Evolutionary conservation across 768 basidiomycete species (phyloP).

Genomic region (Tubosaeta brunneosetosa): DNA sequence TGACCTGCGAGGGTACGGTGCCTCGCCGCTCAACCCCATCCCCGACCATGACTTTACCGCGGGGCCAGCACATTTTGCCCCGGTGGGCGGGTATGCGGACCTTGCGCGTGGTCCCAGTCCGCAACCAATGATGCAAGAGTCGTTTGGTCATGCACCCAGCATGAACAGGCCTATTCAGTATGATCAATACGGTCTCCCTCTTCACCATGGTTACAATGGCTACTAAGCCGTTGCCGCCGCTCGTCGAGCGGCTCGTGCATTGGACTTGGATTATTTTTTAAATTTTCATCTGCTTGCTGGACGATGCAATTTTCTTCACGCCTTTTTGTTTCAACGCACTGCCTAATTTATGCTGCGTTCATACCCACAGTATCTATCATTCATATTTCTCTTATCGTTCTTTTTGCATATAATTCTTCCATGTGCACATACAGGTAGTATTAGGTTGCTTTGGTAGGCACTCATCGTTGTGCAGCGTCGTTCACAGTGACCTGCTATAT

Average conservation of each 20-base stretch:
- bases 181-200: conserved; percentile 52
- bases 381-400: not conserved
- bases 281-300: conserved; percentile 28
- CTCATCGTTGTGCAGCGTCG: conserved; percentile 5
- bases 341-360: conserved; percentile 10
- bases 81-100: conserved; percentile 80
- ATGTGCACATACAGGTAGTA: not conserved
- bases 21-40: conserved; percentile 38
- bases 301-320: conserved; percentile 20
- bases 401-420: conserved; percentile 1
- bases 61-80: conserved; percentile 49
- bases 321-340: conserved; percentile 5
- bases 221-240: conserved; percentile 12
- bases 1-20: conserved; percentile 26
- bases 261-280: conserved; percentile 1
- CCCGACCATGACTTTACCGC: conserved; percentile 79
- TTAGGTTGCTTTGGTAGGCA: conserved; percentile 8
- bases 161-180: conserved; percentile 47
- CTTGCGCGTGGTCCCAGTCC: conserved; percentile 72
- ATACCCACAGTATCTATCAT: conserved; percentile 18
- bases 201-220: conserved; percentile 45
- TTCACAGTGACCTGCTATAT: not conserved
- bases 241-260: conserved; percentile 3
- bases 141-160: conserved; percentile 34
- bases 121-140: conserved; percentile 49